Base-by-base conservation (phyloP, 2,329 filamentous ascomycete genomes). In the Leptoxyphium fumago region DNA sequence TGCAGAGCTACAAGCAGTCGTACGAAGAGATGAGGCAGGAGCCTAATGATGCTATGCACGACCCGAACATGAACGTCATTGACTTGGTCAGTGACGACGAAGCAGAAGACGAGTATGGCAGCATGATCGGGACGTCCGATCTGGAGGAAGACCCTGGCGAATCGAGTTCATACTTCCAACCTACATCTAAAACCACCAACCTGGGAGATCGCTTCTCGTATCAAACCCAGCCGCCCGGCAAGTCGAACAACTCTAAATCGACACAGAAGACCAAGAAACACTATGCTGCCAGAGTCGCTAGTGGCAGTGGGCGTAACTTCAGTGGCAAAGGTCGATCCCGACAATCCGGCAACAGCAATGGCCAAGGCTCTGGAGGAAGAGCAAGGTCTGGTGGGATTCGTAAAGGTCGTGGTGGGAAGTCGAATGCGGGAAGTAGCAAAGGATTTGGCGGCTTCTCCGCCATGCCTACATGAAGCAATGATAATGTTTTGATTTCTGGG, bases 1-100 rank as follows among this genome's bases (percentile, higher is more conserved):
- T 87, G 40, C 64, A 66, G 42, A 61, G 64, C 2, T 50, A 45
- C 29, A 51, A 55, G 46, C 18, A 58, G 49, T 42, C 54, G 48
- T 50, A 64, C 52, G 44, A 56, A 62, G 61, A 43, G 55, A 72
- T 55, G 64, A 69, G 55, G 51, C 59, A 73, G 14, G 63, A 68
- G 4, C 67, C 71, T 43, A 66, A 69, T 28, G 52, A 55, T 11
- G 59, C 62, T n/a, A 40, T 49, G 4, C 55, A 66, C 28, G 69
- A 73, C 52, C 69, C 67, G 2, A 73, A 77, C 49, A 52, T 60
- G 39, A 66, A 65, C 41, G 64, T 72, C 17, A 67, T 72, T 41
- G 62, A 71, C 41, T 61, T 73, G 17, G 63, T 63, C 47, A 66
- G 62, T 46, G 63, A 64, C 43, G 64, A 64, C 28, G 60, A 57